Evolutionary conservation across 2,329 filamentous ascomycete species (phyloP).

Genomic region (Coleophoma eucalyptorum): DNA sequence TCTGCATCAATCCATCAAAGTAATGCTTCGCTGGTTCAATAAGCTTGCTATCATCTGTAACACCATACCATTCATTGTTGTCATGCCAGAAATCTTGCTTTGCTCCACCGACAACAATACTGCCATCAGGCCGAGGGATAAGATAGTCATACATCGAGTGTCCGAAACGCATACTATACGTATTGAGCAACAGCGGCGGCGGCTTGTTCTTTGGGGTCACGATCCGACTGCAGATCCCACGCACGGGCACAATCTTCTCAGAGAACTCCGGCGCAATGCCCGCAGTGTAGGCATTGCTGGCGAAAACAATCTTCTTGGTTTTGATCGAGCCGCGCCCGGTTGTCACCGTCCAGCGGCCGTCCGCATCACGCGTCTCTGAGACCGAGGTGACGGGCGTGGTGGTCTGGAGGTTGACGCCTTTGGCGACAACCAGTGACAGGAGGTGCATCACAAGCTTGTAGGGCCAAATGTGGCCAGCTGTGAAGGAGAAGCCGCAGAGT

Average conservation of each 20-base stretch:
- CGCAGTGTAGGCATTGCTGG: slow-evolving; percentile 66
- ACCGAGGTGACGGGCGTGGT: slow-evolving; percentile 38
- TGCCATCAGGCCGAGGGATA: slow-evolving; percentile 22
- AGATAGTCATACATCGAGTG: slow-evolving; percentile 47
- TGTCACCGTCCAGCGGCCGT: slow-evolving; percentile 38
- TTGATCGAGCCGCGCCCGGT: slow-evolving; percentile 51
- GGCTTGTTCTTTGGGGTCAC: slow-evolving; percentile 14
- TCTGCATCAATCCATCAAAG: slow-evolving; percentile 44
- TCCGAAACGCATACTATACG: slow-evolving; percentile 43
- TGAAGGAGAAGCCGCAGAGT: slow-evolving; percentile 4
- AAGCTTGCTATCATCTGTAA: slow-evolving; percentile 38
- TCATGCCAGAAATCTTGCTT: slow-evolving; percentile 16
- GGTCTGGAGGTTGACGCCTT: slow-evolving; percentile 46
- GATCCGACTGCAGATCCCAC: slow-evolving; percentile 34
- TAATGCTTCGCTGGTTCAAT: slow-evolving; percentile 37
- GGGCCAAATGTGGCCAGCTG: slow-evolving; percentile 39
- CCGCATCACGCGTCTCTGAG: slow-evolving; percentile 11
- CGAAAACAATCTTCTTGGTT: slow-evolving; percentile 54
- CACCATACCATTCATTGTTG: slow-evolving; percentile 37
- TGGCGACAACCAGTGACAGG: slow-evolving; percentile 37
- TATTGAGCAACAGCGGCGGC: slow-evolving; percentile 26
- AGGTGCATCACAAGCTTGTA: slow-evolving; percentile 56
- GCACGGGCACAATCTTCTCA: slow-evolving; percentile 55
- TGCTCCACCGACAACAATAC: slow-evolving; percentile 35
- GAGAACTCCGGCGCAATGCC: slow-evolving; percentile 48